Base-by-base conservation (phyloP, 805 yeast species). In the Candida ulmi region DNA sequence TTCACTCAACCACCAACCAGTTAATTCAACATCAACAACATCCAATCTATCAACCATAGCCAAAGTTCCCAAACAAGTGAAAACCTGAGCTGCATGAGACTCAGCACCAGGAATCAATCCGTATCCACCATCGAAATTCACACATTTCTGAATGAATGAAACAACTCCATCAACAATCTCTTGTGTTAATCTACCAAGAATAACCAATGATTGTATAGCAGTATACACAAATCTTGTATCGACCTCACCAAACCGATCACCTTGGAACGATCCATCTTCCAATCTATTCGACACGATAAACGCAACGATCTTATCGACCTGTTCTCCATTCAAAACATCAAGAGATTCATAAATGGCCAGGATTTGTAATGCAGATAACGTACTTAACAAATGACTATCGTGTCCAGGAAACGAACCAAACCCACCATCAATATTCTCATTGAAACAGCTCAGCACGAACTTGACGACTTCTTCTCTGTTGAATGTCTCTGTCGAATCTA, bases 41-140 rank as follows among this genome's bases (percentile, higher is more conserved):
- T 83, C 78, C 18, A 91, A 58, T 15, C 70, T 63, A 34, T 73
- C 73, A 12, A 78, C 70, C 11, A 93, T 81, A 2, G 88, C 84
- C 35, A 93, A 65, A 0, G 95, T 72, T 1, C 83, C 98, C 1
- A 93, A 58, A 45, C 95, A 88, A 0, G 95, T 86, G 52, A 88
- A 88, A 0, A 81, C 84, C 59, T 86, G 95, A 0, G 96, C 97
- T 1, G 95, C 82, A 60, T 93, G 99, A 34, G 91, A 80, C 60
- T 93, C 99, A 0, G 95, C 91, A 1, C 96, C 96, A 0, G 99
- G 98, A 8, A 78, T 78, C 62, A 86, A 68, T 0, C 99, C 99
- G 68, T 84, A 93, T 0, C 95, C 96, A 4, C 99, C 99, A 58
- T 93, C 99, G 56, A 88, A 91, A 59, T 93, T 93, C 45, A 74